These are phyloP conservation scores for Leccinum fuscescens DNA, from an alignment of 1,284 basidiomycete genomes.

Conservation along the genomic window DNA sequence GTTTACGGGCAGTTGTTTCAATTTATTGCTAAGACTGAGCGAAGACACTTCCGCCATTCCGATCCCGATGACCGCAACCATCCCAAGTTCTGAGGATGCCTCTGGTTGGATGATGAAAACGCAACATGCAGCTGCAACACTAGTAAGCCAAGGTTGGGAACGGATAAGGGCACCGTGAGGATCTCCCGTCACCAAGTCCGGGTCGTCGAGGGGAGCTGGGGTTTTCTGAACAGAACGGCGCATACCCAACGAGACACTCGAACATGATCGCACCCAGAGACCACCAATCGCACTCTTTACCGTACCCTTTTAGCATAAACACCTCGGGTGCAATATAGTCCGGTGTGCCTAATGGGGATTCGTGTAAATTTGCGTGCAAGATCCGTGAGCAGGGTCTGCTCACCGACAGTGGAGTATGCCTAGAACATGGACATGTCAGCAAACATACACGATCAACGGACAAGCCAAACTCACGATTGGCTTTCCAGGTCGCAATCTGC, in stretches of 20 bases:
- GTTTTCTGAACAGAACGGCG: conserved; percentile 97
- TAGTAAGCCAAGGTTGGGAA: conserved; percentile 27
- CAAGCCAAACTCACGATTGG: conserved; percentile 66
- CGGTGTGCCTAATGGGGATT: conserved; percentile 35
- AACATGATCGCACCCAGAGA: conserved; percentile 70
- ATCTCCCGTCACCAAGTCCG: conserved; percentile 1
- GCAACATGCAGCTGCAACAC: conserved; percentile 39
- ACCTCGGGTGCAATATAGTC: conserved; percentile 96
- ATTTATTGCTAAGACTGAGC: neutral
- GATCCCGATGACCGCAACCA: conserved; percentile 51
- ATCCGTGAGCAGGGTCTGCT: conserved; percentile 9
- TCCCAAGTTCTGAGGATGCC: neutral
- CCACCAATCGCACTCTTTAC: conserved; percentile 99
- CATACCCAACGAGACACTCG: conserved; percentile 96
- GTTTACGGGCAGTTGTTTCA: neutral
- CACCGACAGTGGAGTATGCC: conserved; percentile 98
- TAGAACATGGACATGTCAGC: conserved; percentile 31
- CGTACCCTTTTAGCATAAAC: conserved; percentile 96
- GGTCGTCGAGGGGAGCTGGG: conserved; percentile 45
- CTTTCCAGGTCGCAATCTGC: conserved; percentile 98
- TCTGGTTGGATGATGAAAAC: conserved; percentile 51
- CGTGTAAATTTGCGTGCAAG: neutral
- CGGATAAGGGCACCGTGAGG: conserved; percentile 39
- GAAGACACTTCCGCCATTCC: conserved; percentile 60
- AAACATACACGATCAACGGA: neutral